Conservation (phyloP, 108 stramenopile species). For the Craspedostauros australis region DNA sequence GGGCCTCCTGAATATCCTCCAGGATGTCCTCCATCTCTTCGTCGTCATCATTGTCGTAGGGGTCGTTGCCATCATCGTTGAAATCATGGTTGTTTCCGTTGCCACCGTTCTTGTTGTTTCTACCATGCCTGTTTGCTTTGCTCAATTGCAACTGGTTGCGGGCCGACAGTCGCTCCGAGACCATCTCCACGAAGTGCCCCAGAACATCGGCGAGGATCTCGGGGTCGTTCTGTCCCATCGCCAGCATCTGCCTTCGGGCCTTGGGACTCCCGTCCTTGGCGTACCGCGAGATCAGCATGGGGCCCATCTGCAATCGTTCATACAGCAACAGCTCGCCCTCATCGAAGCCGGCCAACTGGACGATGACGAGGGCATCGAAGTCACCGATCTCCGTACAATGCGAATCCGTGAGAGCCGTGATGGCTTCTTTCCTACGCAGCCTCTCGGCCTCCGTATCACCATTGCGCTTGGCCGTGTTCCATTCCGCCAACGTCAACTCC, state of each 20-base stretch:
- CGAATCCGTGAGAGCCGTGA: conserved; percentile 46
- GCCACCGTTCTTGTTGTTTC: not conserved
- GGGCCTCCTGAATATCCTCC: conserved; percentile 74
- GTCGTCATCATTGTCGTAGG: conserved; percentile 32
- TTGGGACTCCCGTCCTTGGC: conserved; percentile 67
- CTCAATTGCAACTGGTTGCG: not conserved
- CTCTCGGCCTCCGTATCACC: conserved; percentile 70
- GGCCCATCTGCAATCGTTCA: conserved; percentile 75
- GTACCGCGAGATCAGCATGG: conserved; percentile 73
- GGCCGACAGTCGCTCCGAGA: conserved; percentile 26
- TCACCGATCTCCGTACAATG: conserved; percentile 72
- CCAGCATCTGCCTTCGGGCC: conserved; percentile 73
- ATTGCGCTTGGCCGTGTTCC: conserved; percentile 67
- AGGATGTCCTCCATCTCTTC: conserved; percentile 62
- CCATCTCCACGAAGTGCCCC: conserved; percentile 71
- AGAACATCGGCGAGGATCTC: conserved; percentile 78
- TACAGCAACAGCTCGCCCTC: conserved; percentile 76
- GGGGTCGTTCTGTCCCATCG: conserved; percentile 78
- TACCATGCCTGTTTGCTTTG: not conserved
- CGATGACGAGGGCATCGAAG: conserved; percentile 78
- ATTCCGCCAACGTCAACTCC: conserved; percentile 80
- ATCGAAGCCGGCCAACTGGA: conserved; percentile 67
- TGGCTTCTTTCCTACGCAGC: conserved; percentile 64
- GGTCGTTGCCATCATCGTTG: conserved; percentile 30
- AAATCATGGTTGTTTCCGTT: conserved; percentile 3